Evolutionary conservation across 2,329 filamentous ascomycete genomes (phyloP), one percentile per base, ranked within the genome.

Genomic region (Trichoderma atrobrunneum): DNA sequence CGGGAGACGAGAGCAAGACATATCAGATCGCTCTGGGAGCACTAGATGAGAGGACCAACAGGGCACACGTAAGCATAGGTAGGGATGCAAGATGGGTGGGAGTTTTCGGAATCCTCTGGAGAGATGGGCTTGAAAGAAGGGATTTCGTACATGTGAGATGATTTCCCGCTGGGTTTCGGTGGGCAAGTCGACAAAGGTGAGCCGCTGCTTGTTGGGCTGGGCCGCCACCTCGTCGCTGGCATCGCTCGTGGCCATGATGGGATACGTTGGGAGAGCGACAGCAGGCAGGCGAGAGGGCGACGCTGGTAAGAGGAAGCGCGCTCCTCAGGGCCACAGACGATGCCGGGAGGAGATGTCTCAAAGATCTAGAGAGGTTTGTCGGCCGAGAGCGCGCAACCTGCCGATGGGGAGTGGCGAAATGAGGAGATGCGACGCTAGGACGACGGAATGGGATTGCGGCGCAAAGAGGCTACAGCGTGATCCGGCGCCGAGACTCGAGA

Each of bases 1-100:
- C 80, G 86, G 59, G 86, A 90, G 72, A 90, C 88, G 39, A 90
- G 85, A 16, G 88, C 85, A 65, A 91, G 83, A 73, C 85, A 87
- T 71, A 90, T 86, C 65, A 89, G 84, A 72, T 90, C 87, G 74
- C 78, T 77, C 73, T 85, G 82, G 18, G 83, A 81, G 77, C 86
- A 87, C 87, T 89, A 63, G 51, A 72, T 36, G 74, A 60, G 76
- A 72, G 32, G 39, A n/a, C 59, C 56, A 60, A 60, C 3, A n/a
- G 30, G 21, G 32, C 26, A 51, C 7, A 30, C 11, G 60, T 64
- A 64, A 69, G 63, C 28, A 57, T 65, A 24, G 26, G 26, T 65
- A 24, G 26, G 26, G 43, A 21, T 51, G n/a, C 43, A 51, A 51
- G 14, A 51, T 5, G 28, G 18, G 8, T 24, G 6, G 30, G 16